A percentile compares a stretch with the other conserved stretches of the same genome.
phyloP scores from a whole-genome alignment of 2,329 filamentous ascomycete species.

The Cladosporium sp. region DNA sequence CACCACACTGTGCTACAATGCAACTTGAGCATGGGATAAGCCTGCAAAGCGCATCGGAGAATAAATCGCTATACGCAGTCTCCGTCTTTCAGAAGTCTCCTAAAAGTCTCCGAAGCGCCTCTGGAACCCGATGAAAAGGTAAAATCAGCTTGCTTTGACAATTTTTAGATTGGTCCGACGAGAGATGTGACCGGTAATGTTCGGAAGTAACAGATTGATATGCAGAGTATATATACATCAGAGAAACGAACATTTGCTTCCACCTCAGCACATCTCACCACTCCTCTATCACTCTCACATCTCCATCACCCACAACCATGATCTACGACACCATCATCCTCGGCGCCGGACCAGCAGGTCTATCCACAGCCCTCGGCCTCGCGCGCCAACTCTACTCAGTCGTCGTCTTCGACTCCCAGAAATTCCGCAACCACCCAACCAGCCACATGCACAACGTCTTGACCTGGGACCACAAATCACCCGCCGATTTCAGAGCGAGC shows the following conservation, averaged over 20 bases:
- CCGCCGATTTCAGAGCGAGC: conserved; percentile 36
- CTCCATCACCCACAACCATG: background rate
- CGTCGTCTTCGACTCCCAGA: conserved; percentile 44
- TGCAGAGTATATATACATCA: background rate
- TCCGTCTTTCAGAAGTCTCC: background rate
- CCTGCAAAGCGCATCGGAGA: background rate
- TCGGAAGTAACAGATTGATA: background rate
- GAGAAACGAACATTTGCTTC: background rate
- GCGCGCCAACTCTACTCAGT: conserved; percentile 17
- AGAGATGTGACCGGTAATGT: background rate
- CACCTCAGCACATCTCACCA: background rate
- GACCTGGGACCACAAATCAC: conserved; percentile 40
- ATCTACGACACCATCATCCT: conserved; percentile 6
- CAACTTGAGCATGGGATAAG: background rate
- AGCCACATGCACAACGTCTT: conserved; percentile 49
- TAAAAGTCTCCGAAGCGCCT: background rate
- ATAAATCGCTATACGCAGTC: background rate
- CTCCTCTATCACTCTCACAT: background rate
- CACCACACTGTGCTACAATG: background rate
- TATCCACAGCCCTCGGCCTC: conserved; percentile 37
- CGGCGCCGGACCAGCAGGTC: conserved; percentile 1
- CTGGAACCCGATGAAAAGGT: background rate
- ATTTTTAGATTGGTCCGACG: background rate
- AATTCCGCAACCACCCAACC: conserved; percentile 46
- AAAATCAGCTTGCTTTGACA: background rate